Conservation (phyloP, 2,329 filamentous ascomycete genomes). For the Xylaria sp. region DNA sequence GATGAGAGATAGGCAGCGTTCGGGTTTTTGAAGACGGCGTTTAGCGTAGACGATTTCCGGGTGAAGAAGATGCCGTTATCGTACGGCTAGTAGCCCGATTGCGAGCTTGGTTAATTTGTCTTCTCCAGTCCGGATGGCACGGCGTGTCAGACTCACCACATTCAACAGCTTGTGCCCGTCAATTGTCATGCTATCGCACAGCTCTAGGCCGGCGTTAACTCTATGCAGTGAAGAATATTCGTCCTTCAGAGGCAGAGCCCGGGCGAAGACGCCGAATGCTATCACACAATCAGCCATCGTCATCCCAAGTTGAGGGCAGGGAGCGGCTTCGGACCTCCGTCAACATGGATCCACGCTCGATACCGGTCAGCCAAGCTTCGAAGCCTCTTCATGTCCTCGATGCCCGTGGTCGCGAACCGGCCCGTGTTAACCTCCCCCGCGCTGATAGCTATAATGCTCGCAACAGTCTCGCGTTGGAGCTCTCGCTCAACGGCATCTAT, state of each 20-base stretch:
- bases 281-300: slow-evolving; percentile 16
- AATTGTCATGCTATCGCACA: slow-evolving; percentile 87
- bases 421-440: slow-evolving; percentile 93
- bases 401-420: slow-evolving; percentile 72
- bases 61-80: slow-evolving; percentile 93
- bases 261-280: slow-evolving; percentile 87
- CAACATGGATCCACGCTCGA: slow-evolving; percentile 87
- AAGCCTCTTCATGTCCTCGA: slow-evolving; percentile 70
- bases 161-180: slow-evolving; percentile 95
- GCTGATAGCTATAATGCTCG: slow-evolving; percentile 83
- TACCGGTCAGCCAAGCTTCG: slow-evolving; percentile 77
- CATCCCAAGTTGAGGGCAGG: not conserved
- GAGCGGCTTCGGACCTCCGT: slow-evolving; percentile 68
- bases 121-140: not conserved
- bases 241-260: slow-evolving; percentile 67
- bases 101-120: slow-evolving; percentile 5
- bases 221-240: slow-evolving; percentile 67
- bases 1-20: slow-evolving; percentile 82
- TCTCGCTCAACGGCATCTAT: slow-evolving; percentile 71
- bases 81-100: slow-evolving; percentile 70
- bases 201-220: slow-evolving; percentile 72
- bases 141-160: slow-evolving; percentile 65
- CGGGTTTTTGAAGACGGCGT: slow-evolving; percentile 80
- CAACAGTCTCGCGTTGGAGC: slow-evolving; percentile 64
- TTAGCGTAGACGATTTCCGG: slow-evolving; percentile 67